Base-by-base conservation (phyloP, 75 land plant species). In the Azolla pinnata region DNA sequence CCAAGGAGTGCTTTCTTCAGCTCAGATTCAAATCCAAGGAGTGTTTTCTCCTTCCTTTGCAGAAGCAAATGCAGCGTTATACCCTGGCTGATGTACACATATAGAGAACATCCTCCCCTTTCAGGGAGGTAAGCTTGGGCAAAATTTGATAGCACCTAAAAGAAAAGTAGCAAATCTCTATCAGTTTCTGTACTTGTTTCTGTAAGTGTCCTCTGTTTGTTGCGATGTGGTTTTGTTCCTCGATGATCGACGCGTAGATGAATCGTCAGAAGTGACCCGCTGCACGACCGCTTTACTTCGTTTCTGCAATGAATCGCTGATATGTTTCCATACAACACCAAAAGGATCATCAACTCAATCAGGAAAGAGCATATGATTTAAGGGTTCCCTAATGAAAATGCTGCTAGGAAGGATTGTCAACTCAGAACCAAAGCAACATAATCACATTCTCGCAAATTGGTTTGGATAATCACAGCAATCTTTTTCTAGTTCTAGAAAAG, bases 261-360 rank as follows among this genome's bases (percentile, higher is more conserved):
- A 75, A 54, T 76, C 79, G 49, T 92, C 90, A 14, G 67, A 23
- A 31, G 72, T 78, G 38, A 67, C 57, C 63, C 46, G 75, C 5
- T 77, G 81, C 50, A 76, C 71, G 31, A 70, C 42, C 5, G 80
- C 84, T 72, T 81, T 88, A 5, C 79, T 69, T 66, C 88, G 76
- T 69, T 77, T 92, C 54, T 84, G 79, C 62, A 92, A 57, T 49
- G 85, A 83, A 49, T 25, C 44, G 61, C 95, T 92, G 80, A 58
- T 54, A 12, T 27, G 54, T 33, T 57, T 34, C 50, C 56, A 24
- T 31, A 29, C 17, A 64, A 10, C 27, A 25, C 26, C 45, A 56
- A 35, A 33, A 24, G 7, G 7, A 33, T 21, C 44, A 59, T 5
- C 38, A 34, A 5, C 20, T 40, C 35, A 4, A 30, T 29, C 14